A percentile compares a stretch with the other conserved stretches of the same genome.
These are phyloP conservation scores for Voacanga thouarsii DNA, from an alignment of 257 asterid species.

Conservation along the genomic window DNA sequence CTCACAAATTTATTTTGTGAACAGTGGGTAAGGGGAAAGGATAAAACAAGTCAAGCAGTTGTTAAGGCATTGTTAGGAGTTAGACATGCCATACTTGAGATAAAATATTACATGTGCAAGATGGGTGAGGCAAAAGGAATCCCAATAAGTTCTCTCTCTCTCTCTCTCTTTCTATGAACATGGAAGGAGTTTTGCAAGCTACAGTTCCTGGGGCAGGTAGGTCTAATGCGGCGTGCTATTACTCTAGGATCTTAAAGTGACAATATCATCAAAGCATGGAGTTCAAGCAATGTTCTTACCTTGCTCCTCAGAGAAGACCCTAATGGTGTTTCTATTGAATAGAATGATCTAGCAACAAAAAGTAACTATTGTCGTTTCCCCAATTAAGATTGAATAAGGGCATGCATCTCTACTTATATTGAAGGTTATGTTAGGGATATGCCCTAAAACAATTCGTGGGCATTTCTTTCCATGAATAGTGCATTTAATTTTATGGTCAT, in stretches of 20 bases:
- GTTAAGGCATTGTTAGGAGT: slow-evolving; percentile 79
- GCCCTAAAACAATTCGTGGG: no score
- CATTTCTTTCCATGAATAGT: no score
- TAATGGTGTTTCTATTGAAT: slow-evolving; percentile 67
- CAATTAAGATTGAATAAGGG: no score
- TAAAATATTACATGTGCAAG: slow-evolving; percentile 74
- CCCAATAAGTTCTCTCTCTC: slow-evolving; percentile 77
- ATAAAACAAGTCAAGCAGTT: slow-evolving; percentile 45
- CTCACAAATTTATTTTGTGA: slow-evolving; percentile 13
- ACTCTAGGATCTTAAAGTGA: slow-evolving; percentile 60
- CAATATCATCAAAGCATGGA: slow-evolving; percentile 65
- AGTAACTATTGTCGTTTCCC: no score
- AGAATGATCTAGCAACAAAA: slow-evolving; percentile 52
- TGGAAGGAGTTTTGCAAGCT: no score
- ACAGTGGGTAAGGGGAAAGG: slow-evolving; percentile 65
- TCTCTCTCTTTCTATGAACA: no score
- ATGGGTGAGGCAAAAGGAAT: slow-evolving; percentile 97
- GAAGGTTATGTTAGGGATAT: no score
- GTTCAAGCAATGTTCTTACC: slow-evolving; percentile 69
- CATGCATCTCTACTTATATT: neutral
- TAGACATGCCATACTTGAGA: slow-evolving; percentile 76
- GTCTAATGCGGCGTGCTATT: slow-evolving; percentile 82
- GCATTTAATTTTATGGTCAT: no score
- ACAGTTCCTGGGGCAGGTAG: slow-evolving; percentile 99
- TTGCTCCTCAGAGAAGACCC: slow-evolving; percentile 90